Conservation (phyloP, 2,329 filamentous ascomycete genomes). For the Pochonia chlamydosporia region DNA sequence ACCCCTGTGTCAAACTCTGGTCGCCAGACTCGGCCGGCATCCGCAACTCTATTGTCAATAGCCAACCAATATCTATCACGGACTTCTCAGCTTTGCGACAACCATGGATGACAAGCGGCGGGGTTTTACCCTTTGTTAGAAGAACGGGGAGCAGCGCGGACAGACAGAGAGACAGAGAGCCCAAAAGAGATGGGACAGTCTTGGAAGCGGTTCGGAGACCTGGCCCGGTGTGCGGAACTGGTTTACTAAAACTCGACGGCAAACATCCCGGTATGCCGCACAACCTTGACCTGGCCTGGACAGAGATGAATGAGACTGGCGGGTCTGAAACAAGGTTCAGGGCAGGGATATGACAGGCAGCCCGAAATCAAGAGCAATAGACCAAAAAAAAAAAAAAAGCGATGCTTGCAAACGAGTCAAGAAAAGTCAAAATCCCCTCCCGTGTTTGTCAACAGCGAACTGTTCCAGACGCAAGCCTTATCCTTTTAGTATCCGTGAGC, state of each 20-base stretch:
- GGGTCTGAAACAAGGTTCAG: neutral
- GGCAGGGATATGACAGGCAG: neutral
- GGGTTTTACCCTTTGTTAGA: too few species aligned
- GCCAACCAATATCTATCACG: too few species aligned
- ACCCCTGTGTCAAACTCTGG: too few species aligned
- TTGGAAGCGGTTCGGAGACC: neutral
- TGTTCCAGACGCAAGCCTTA: neutral
- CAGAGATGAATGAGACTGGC: neutral
- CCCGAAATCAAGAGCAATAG: neutral
- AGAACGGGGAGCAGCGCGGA: too few species aligned
- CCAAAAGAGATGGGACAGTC: too few species aligned
- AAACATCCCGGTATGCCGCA: conserved; percentile 10
- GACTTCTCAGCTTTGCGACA: too few species aligned
- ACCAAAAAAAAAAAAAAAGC: neutral
- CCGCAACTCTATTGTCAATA: too few species aligned
- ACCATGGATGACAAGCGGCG: too few species aligned
- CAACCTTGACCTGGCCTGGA: neutral
- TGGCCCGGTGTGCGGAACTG: neutral
- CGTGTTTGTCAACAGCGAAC: neutral
- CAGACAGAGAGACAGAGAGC: too few species aligned
- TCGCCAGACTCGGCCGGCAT: too few species aligned
- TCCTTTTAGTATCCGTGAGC: neutral
- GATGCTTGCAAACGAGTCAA: neutral
- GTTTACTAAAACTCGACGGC: conserved; percentile 10
- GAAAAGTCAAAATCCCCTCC: neutral